Evolutionary conservation across 768 basidiomycete species (phyloP), one percentile per base, ranked within the genome.

Genomic region (Pholiota molesta): DNA sequence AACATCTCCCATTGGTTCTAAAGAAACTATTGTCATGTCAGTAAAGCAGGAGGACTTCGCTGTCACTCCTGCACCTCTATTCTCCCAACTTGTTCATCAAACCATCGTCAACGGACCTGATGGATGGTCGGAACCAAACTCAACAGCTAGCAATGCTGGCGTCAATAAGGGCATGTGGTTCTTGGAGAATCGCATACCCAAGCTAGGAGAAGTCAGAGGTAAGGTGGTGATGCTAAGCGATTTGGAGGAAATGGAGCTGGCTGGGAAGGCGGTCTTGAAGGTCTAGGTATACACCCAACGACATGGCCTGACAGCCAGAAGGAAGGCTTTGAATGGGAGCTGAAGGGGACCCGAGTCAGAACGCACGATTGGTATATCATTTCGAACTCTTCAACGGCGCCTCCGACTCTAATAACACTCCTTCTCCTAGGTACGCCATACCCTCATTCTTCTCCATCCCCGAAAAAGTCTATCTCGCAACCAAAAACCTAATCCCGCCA

Each of bases 21-120:
- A 78, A 29, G 95, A 97, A 73, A 91, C 91, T 0, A 72, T 97
- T 37, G 83, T 97, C 29, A 86, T 96, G 78, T 95, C 89, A 16
- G 83, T 98, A 71, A 96, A 97, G 73, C 91, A 96, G 70, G 95
- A 98, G 72, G 90, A 93, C 65, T 86, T 79, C 60, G 71, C 79
- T 5, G 73, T 67, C 19, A 80, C 81, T 1, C 69, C 71, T n/a
- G 52, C 71, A 0, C 65, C 73, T 1, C 60, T 76, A 6, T 95
- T 96, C 73, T 91, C 91, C 2, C 66, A 73, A 31, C 74, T 87
- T 10, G 90, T 95, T 9, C 84, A 82, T 37, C 77, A 85, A 44
- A 90, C 88, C 58, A 89, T 97, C 26, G 71, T 74, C 23, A 68
- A 69, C 45, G 83, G 86, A 2, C 83, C 86, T 5, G 85, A 82